Base-by-base conservation (phyloP, 2,329 filamentous ascomycete species). In the Ophiosphaerella narmari region DNA sequence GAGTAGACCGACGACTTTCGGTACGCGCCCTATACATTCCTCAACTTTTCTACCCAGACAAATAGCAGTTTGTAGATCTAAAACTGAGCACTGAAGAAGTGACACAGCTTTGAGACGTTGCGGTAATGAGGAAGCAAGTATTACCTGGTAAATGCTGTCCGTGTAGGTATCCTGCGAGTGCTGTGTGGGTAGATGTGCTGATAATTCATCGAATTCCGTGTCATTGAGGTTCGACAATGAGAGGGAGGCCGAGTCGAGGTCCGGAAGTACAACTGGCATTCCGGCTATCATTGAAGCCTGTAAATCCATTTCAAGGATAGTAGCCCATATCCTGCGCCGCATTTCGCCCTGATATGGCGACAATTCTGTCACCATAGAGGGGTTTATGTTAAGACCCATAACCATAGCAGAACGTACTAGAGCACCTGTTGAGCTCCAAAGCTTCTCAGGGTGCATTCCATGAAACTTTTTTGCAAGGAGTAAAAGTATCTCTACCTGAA, bases 261-360 rank as follows among this genome's bases (percentile, higher is more conserved):
- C 54, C 14, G 58, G 51, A 14, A 52, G 38, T 14, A 57, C 42
- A 5, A 56, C 35, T n/a, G 62, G 58, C 52, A 61, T 58, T 4
- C 57, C 57, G 2, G 48, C 51, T 33, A 50, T 49, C 50, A 65
- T 57, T 2, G 60, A 63, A 13, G 57, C 47, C 42, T 67, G 63
- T 16, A 78, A 50, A 41, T 75, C 72, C 24, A 77, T 53, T 50
- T 78, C 74, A 9, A 77, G 48, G 7, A 78, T 71, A 0, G 75
- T 76, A n/a, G 70, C 67, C 76, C 76, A 78, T 3, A 78, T 46
- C n/a, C 75, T 68, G 14, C 76, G 71, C 13, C 75, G 73, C 62
- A 77, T 73, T 46, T 78, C 76, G 1, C 41, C 43, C 31, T 66
- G 60, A 26, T 64, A 76, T 4, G 59, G 57, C 4, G 63, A 62